Evolutionary conservation across 2,329 filamentous ascomycete species (phyloP).

Genomic region (Chrysosporium keratinophilum): DNA sequence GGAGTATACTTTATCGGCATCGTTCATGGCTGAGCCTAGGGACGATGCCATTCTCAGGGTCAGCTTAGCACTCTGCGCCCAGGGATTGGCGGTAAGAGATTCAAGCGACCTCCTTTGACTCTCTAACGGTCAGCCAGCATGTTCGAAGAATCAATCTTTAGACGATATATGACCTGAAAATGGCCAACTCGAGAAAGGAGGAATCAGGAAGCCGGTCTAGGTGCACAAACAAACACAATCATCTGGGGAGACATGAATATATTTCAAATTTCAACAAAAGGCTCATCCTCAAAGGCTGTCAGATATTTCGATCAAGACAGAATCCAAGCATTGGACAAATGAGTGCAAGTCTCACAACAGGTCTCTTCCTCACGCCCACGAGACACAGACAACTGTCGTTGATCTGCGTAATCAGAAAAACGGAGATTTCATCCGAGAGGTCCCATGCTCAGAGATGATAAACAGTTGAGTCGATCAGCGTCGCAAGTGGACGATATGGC

Average conservation of each 20-base stretch:
- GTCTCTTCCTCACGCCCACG: no score
- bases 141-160: neutral
- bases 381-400: no score
- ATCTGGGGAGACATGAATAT: neutral
- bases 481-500: no score
- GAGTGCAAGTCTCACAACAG: no score
- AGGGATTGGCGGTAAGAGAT: neutral
- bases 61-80: neutral
- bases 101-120: neutral
- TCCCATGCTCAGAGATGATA: no score
- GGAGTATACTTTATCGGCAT: neutral
- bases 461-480: no score
- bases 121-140: neutral
- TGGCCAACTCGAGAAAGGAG: neutral
- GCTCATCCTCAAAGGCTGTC: no score
- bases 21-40: neutral
- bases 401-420: no score
- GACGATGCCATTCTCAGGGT: slow-evolving; percentile 1
- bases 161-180: neutral
- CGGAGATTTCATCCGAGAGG: no score
- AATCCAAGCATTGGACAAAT: no score
- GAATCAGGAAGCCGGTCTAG: neutral
- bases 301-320: no score
- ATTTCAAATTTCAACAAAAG: no score
- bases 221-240: neutral